These are phyloP conservation scores for Nannochloropsis granulata DNA, from an alignment of 108 stramenopile genomes.

Conservation along the genomic window DNA sequence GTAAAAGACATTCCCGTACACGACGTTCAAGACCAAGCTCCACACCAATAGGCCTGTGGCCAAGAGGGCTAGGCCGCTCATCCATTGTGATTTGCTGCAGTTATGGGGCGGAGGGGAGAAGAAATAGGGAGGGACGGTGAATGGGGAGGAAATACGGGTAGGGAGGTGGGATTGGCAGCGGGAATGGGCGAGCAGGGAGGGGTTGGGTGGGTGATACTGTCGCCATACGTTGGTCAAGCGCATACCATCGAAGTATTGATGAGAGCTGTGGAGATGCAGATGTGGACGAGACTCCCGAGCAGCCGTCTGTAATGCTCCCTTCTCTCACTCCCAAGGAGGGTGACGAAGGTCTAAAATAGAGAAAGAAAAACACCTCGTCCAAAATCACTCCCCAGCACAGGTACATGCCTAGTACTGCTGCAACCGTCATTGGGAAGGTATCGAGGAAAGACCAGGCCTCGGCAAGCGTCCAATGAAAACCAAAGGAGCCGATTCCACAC, in stretches of 20 bases:
- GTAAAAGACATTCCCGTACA: background rate
- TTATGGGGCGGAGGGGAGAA: background rate
- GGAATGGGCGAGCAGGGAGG: background rate
- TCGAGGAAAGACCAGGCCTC: background rate
- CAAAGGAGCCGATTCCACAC: background rate
- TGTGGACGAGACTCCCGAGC: no score
- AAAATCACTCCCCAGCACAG: background rate
- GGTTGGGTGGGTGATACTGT: no score
- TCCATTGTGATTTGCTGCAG: background rate
- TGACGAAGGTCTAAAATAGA: background rate
- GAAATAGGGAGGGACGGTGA: background rate
- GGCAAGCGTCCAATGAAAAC: background rate
- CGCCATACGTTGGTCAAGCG: no score
- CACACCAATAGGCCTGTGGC: background rate
- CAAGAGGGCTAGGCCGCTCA: background rate
- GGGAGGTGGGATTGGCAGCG: background rate
- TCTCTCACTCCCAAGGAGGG: no score
- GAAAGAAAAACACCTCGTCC: background rate
- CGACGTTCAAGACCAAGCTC: background rate
- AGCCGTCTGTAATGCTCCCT: no score
- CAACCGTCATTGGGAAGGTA: background rate
- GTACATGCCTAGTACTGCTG: background rate
- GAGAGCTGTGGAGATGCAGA: no score
- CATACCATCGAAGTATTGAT: no score
- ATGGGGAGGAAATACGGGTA: background rate